Conservation (phyloP, 1,139 yeast genomes). For the Blastobotrys persicus region DNA sequence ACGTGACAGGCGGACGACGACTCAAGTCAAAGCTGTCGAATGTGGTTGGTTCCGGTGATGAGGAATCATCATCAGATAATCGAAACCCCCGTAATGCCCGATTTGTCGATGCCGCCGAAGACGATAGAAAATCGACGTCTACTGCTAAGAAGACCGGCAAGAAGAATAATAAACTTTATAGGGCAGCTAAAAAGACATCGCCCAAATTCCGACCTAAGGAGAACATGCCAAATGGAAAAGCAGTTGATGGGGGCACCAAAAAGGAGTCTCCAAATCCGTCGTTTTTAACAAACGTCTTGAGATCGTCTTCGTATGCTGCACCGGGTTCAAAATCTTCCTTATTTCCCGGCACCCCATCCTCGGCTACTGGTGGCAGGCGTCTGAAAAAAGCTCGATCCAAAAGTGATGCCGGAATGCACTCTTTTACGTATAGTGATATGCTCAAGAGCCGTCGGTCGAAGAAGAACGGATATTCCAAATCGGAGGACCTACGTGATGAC, state of each 20-base stretch:
- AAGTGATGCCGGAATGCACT: constrained; percentile 25
- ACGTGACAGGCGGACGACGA: constrained; percentile 13
- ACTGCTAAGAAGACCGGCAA: no score
- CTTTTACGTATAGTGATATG: constrained; percentile 11
- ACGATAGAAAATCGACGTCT: background rate
- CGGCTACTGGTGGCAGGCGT: constrained; percentile 12
- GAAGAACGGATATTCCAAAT: constrained; percentile 10
- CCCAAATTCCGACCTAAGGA: constrained; percentile 2
- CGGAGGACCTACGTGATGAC: constrained; percentile 12
- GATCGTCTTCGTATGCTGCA: background rate
- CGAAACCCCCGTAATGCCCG: background rate
- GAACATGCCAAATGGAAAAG: background rate
- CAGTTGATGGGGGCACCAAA: background rate
- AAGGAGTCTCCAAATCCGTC: constrained; percentile 1
- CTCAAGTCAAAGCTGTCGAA: constrained; percentile 12
- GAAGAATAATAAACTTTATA: background rate
- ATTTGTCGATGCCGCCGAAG: constrained; percentile 4
- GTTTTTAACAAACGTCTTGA: constrained; percentile 2
- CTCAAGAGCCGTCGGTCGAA: background rate
- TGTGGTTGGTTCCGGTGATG: constrained; percentile 6
- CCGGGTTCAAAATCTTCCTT: background rate
- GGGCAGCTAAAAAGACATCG: background rate
- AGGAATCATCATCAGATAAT: background rate
- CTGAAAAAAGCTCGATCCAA: constrained; percentile 24
- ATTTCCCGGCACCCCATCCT: background rate